Base-by-base conservation (phyloP, 805 yeast genomes). In the Saccharomycopsis sp. region DNA sequence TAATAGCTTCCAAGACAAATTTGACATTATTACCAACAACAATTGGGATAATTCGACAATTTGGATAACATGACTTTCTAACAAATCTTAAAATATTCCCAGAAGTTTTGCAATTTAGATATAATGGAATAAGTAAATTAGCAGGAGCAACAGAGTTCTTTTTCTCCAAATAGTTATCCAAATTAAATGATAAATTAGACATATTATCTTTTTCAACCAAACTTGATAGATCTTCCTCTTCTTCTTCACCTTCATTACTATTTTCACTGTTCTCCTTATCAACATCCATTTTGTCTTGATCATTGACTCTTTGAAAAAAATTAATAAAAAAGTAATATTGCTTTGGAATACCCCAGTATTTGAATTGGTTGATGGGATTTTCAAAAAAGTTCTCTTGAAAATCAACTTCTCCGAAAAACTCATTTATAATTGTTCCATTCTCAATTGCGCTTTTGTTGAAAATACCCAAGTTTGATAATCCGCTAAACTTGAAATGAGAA, bases 61-160 rank as follows among this genome's bases (percentile, higher is more conserved):
- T 87, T 5, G 95, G 86, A 9, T 70, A 58, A 52, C 96, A 84
- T 8, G 87, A 65, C 44, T 80, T 74, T 44, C 96, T 66, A 23
- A 84, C 63, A 54, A 83, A 89, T 37, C 95, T 60, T 1, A 87
- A 65, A 26, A 70, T 67, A 50, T 85, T 83, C 0, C 96, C 97
- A 3, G 75, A 67, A 31, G 76, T 40, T 69, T 68, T 46, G 38
- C 49, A 43, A 27, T 46, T 40, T 1, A 46, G 14, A 23, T 25
- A 43, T 30, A 21, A 21, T 20, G 17, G 51, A 42, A 9, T 39
- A 31, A 12, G 34, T 26, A 27, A 15, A 5, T 35, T 10, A 5
- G 20, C 21, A 21, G 21, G 32, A 5, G 25, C 26, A 6, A 26
- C 17, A 5, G 25, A n/a, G 8, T 36, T 15, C 12, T 27, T 32